These are phyloP conservation scores for Aspergillus fischeri DNA, from an alignment of 2,329 filamentous ascomycete species.

Conservation along the genomic window DNA sequence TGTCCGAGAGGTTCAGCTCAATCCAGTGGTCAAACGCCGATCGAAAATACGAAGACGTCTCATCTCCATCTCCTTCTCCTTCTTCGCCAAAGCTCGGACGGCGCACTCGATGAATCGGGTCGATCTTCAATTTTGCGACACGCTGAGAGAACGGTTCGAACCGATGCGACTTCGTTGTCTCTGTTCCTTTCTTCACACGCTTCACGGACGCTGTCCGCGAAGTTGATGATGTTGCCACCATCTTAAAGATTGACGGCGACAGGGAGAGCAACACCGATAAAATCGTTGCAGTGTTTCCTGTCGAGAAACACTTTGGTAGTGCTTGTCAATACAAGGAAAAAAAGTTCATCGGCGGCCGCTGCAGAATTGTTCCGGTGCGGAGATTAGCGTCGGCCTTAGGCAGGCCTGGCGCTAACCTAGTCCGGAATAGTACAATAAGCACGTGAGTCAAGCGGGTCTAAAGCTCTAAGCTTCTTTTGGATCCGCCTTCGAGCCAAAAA, in stretches of 20 bases:
- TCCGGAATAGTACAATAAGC: conserved; percentile 8
- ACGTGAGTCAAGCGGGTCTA: conserved; percentile 19
- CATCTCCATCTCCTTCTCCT: conserved; percentile 63
- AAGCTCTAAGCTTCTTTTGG: conserved; percentile 30
- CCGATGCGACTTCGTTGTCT: conserved; percentile 75
- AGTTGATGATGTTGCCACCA: conserved; percentile 56
- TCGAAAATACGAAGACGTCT: conserved; percentile 81
- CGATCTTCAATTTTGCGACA: conserved; percentile 86
- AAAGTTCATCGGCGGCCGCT: conserved; percentile 34
- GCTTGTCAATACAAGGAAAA: conserved; percentile 21
- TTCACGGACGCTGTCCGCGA: conserved; percentile 67
- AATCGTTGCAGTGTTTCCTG: conserved; percentile 7
- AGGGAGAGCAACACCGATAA: conserved; percentile 24
- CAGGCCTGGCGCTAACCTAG: conserved; percentile 3
- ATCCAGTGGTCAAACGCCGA: conserved; percentile 81
- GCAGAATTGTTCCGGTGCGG: conserved; percentile 28
- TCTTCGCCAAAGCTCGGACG: conserved; percentile 76
- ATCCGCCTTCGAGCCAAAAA: conserved; percentile 13
- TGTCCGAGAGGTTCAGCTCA: conserved; percentile 83
- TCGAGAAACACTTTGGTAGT: conserved; percentile 10
- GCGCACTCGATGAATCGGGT: conserved; percentile 85
- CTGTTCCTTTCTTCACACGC: conserved; percentile 63
- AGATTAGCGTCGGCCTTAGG: conserved; percentile 18
- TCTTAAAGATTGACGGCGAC: conserved; percentile 24
- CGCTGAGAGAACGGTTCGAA: conserved; percentile 90